phyloP scores from a whole-genome alignment of 495 filamentous ascomycete genomes.

The Penicillium roqueforti region DNA sequence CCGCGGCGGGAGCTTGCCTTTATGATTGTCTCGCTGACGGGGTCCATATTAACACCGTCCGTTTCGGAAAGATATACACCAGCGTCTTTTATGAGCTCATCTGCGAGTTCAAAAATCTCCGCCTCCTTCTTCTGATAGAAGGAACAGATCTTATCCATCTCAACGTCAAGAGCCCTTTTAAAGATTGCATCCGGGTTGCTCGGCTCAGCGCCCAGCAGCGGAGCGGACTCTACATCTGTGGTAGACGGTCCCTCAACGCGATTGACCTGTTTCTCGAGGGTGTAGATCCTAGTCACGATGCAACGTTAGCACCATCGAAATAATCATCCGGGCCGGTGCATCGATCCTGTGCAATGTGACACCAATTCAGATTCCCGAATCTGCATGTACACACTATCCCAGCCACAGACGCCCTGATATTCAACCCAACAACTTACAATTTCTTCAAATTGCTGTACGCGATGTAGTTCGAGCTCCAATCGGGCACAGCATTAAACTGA shows the following conservation, averaged over 20 bases:
- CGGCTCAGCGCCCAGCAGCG: slow-evolving; percentile 58
- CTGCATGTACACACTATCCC: slow-evolving; percentile 6
- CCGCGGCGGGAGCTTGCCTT: slow-evolving; percentile 41
- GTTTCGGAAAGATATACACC: slow-evolving; percentile 63
- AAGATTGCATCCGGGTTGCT: slow-evolving; percentile 76
- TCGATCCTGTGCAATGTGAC: slow-evolving; percentile 27
- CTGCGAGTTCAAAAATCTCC: slow-evolving; percentile 77
- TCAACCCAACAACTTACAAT: slow-evolving; percentile 59
- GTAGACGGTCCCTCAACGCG: slow-evolving; percentile 44
- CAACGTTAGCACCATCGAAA: slow-evolving; percentile 22
- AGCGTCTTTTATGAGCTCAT: slow-evolving; percentile 71
- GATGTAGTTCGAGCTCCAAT: slow-evolving; percentile 98
- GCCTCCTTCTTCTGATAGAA: slow-evolving; percentile 86
- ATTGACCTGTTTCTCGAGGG: slow-evolving; percentile 72
- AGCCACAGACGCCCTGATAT: background rate
- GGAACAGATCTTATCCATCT: slow-evolving; percentile 87
- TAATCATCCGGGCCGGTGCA: slow-evolving; percentile 1
- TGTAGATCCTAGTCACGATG: slow-evolving; percentile 67
- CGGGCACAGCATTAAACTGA: slow-evolving; percentile 98
- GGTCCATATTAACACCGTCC: slow-evolving; percentile 52
- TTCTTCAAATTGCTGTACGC: slow-evolving; percentile 99
- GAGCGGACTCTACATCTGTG: slow-evolving; percentile 76
- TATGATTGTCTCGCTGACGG: slow-evolving; percentile 46
- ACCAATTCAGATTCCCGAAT: slow-evolving; percentile 14
- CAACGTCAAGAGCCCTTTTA: slow-evolving; percentile 72